Evolutionary conservation across 2,329 filamentous ascomycete genomes (phyloP), one percentile per base, ranked within the genome.

Genomic region (Pestalotiopsis sp.): DNA sequence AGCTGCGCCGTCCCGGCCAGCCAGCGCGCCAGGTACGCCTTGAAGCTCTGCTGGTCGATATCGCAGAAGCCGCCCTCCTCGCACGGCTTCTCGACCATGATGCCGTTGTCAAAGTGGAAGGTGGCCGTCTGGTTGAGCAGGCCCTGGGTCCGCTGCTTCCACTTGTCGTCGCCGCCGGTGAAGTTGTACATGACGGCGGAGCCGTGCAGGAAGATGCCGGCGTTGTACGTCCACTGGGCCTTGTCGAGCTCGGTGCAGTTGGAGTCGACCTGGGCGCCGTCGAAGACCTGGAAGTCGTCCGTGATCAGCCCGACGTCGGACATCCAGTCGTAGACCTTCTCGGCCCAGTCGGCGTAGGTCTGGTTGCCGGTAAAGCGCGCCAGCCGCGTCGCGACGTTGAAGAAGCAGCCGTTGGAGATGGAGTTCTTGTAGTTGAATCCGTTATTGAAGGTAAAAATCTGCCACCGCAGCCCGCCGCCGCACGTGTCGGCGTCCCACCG

Each of bases 21-120:
- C 88, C 91, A 94, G 59, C 92, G 90, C 31, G 88, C 80, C 31
- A 93, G 83, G 78, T 93, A 94, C 12, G 90, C 92, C 81, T 94
- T 94, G 88, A 94, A 94, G 62, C 86, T 89, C 74, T 87, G 86
- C 81, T 94, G 91, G 78, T 94, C 92, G 71, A 85, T 85, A 80
- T 93, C 88, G 84, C 92, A 95, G 31, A 82, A 83, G 67, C 81
- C 80, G 68, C 79, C 79, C 7, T 79, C 80, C 81, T 94, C 92
- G 81, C 92, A 95, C 38, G 87, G 86, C 70, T 84, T 84, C 80
- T 94, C 92, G 74, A 84, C 87, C 77, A 93, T 86, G 76, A 93
- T 75, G 66, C 78, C 79, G 72, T 78, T 79, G 74, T 86, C 80
- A 74, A 87, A 85, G 81, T 94, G 93, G 69, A 87, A 85, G 2